Evolutionary conservation across 345 rosid genomes (phyloP).

Genomic region (Carallia pectinifolia): DNA sequence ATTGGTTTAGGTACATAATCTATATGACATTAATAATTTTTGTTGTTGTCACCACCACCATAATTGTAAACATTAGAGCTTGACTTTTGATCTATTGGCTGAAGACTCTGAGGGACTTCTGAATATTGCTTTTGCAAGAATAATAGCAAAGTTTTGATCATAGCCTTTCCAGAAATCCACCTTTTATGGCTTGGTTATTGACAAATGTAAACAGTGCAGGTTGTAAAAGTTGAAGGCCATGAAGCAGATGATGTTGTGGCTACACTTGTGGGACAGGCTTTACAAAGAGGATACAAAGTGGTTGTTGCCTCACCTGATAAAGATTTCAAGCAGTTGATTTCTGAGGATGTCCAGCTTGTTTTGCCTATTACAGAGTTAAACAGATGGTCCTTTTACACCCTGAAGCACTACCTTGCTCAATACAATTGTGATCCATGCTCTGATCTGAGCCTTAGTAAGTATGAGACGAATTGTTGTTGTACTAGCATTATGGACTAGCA

Average conservation of each 20-base stretch:
- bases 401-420: conserved; percentile 74
- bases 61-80: neutral
- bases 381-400: conserved; percentile 90
- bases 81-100: neutral
- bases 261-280: conserved; percentile 66
- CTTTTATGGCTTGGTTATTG: conserved; percentile 5
- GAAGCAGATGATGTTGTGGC: conserved; percentile 97
- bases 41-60: neutral
- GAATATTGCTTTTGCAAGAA: no score
- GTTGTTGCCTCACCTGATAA: conserved; percentile 96
- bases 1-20: neutral
- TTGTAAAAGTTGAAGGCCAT: conserved; percentile 66
- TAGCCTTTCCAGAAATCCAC: neutral
- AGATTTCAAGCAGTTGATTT: conserved; percentile 92
- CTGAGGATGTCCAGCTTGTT: conserved; percentile 87
- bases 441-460: conserved; percentile 87
- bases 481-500: neutral
- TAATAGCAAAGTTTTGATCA: neutral
- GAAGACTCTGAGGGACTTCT: no score
- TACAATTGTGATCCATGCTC: conserved; percentile 76
- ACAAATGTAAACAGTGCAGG: conserved; percentile 39
- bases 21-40: no score
- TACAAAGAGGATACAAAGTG: conserved; percentile 54
- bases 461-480: conserved; percentile 8
- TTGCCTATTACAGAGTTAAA: conserved; percentile 68